These are phyloP conservation scores for Neonectria coccinea DNA, from an alignment of 2,329 filamentous ascomycete species.

Conservation along the genomic window DNA sequence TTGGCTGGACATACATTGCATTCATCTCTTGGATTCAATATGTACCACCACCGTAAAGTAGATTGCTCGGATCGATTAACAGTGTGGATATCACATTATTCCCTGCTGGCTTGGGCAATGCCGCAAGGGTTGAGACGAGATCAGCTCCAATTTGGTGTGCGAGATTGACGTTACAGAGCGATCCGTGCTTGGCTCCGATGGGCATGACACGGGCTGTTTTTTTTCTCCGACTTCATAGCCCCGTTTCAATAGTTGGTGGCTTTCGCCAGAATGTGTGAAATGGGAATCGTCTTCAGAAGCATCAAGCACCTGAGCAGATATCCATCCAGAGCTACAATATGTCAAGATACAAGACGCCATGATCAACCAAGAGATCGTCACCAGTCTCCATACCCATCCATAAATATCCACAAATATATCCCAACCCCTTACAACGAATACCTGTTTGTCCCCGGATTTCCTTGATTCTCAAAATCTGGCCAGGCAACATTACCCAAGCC, in stretches of 20 bases:
- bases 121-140: constrained; percentile 1
- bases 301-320: neutral
- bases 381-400: neutral
- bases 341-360: neutral
- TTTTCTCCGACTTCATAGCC: neutral
- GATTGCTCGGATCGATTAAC: neutral
- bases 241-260: neutral
- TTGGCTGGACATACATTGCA: neutral
- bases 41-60: neutral
- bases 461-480: neutral
- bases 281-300: neutral
- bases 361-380: neutral
- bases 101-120: constrained; percentile 1
- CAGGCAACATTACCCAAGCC: neutral
- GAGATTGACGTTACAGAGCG: neutral
- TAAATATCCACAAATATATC: constrained; percentile 6
- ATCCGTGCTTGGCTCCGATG: neutral
- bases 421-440: neutral
- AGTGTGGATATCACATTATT: neutral
- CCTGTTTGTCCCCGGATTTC: neutral
- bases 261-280: neutral
- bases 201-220: neutral
- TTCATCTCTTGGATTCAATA: neutral
- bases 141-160: neutral
- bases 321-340: no score